Conservation (phyloP, 257 asterid species). For the Capsicum baccatum region DNA sequence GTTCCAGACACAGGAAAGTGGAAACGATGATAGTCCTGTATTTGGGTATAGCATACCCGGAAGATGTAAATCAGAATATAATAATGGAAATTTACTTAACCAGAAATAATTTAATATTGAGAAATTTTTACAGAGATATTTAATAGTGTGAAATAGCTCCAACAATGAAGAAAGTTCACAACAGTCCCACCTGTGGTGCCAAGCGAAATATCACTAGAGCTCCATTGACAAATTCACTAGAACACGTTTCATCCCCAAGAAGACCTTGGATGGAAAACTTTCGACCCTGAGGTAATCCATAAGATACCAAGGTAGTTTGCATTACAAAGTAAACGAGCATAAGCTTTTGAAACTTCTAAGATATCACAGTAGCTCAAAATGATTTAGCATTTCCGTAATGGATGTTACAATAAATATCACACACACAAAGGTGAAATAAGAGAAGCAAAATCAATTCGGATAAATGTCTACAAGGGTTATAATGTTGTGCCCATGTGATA, state of each 20-base stretch:
- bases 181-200: slow-evolving; percentile 89
- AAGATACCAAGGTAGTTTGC: slow-evolving; percentile 31
- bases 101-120: background rate
- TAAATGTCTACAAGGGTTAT: background rate
- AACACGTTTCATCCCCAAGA: slow-evolving; percentile 74
- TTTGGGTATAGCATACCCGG: slow-evolving; percentile 15
- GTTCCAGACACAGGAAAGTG: slow-evolving; percentile 95
- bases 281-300: slow-evolving; percentile 62
- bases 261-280: slow-evolving; percentile 92
- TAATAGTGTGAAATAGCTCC: background rate
- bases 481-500: no score
- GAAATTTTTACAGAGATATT: slow-evolving; percentile 26
- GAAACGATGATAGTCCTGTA: slow-evolving; percentile 95
- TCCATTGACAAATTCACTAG: slow-evolving; percentile 69
- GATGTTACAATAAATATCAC: background rate
- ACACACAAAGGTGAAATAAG: background rate
- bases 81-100: background rate
- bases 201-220: slow-evolving; percentile 90
- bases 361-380: background rate
- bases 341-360: slow-evolving; percentile 25
- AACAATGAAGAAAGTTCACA: slow-evolving; percentile 22
- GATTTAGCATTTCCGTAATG: background rate
- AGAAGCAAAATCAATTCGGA: background rate
- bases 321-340: slow-evolving; percentile 16
- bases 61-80: slow-evolving; percentile 14